Base-by-base conservation (phyloP, 78 protist genomes). In the Polysphondylium violaceum region DNA sequence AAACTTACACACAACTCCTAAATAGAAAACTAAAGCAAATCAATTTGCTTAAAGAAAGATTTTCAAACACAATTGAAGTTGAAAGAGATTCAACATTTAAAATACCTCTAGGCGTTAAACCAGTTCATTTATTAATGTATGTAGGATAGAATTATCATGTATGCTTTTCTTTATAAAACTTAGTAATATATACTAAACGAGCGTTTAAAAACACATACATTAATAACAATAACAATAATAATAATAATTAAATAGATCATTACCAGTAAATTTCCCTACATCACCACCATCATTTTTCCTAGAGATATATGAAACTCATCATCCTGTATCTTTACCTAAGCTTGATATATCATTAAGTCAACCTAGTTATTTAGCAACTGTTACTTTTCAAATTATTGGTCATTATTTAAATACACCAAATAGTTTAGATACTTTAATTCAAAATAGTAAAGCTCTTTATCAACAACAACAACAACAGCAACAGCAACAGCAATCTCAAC, bases 71-170 rank as follows among this genome's bases (percentile, higher is more conserved):
- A 1, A 67, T 53, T 31, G 91, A 83, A 31, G 44, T 83, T 44
- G 60, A 33, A 27, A 83, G 69, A 71, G 91, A 83, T 21, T 83
- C 91, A 23, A 83, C 91, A 9, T 83, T 51, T 71, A 83, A 83
- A 44, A 83, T 83, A 23, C 77, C 91, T 14, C 59, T 83, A 58
- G 21, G n/a, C 2, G 55, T n/a, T 41, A 38, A 41, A 43, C 47
- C 43, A 43, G 23, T 41, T 40, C 40, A 33, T 31, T 21, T 83
- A 35, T 47, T 83, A 27, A 83, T 83, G 91, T 83, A 83, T 1
- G 71, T 38, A 23, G 29, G 17, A 9, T 6, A 16, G 0, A 0
- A 19, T 0, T 3, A 19, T 29, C 0, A 33, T 61, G 21, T 33
- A 16, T 61, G 5, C 2, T 1, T 29, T 3, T 33, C 17, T 29